Percentiles rank a stretch among this genome's conserved stretches.
phyloP scores from a whole-genome alignment of 192 early-diverging fungal genomes.

The Coemansia sp. region DNA sequence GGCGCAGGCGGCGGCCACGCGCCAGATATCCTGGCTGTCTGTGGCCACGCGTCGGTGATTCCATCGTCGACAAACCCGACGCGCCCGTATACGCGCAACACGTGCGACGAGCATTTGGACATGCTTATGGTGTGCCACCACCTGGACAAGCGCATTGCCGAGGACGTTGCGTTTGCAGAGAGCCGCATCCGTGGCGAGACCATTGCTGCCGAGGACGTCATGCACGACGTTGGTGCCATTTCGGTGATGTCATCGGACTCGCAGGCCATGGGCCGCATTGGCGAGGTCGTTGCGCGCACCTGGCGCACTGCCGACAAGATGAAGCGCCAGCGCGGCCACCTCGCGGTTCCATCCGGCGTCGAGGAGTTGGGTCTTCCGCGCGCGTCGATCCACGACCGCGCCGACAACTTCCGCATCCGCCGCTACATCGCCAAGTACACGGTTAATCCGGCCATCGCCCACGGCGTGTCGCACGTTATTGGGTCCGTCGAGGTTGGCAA shows the following conservation, averaged over 20 bases:
- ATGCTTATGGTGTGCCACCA: slow-evolving; percentile 99
- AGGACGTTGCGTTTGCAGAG: slow-evolving; percentile 97
- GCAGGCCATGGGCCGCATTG: slow-evolving; percentile 96
- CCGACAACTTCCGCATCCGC: slow-evolving; percentile 86
- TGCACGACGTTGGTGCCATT: slow-evolving; percentile 95
- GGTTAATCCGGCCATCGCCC: slow-evolving; percentile 92
- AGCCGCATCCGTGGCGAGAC: slow-evolving; percentile 94
- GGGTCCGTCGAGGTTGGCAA: slow-evolving; percentile 94
- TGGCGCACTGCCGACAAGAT: slow-evolving; percentile 98
- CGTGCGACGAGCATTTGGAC: slow-evolving; percentile 96
- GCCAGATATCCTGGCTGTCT: slow-evolving; percentile 77
- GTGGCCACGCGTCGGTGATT: slow-evolving; percentile 81
- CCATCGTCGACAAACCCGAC: slow-evolving; percentile 97
- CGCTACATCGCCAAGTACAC: slow-evolving; percentile 98
- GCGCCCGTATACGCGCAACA: slow-evolving; percentile 91
- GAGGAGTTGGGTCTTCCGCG: slow-evolving; percentile 32
- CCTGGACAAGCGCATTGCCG: slow-evolving; percentile 86
- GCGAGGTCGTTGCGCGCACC: slow-evolving; percentile 87
- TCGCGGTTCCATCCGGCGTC: slow-evolving; percentile 28
- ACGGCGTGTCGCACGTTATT: slow-evolving; percentile 83
- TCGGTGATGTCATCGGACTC: slow-evolving; percentile 91
- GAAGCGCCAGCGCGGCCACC: slow-evolving; percentile 77
- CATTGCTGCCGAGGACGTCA: slow-evolving; percentile 94
- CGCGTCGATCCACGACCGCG: slow-evolving; percentile 49
- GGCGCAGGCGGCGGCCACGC: slow-evolving; percentile 97